Base-by-base conservation (phyloP, 1,139 yeast species). In the Debaryomyces psychrophilus region DNA sequence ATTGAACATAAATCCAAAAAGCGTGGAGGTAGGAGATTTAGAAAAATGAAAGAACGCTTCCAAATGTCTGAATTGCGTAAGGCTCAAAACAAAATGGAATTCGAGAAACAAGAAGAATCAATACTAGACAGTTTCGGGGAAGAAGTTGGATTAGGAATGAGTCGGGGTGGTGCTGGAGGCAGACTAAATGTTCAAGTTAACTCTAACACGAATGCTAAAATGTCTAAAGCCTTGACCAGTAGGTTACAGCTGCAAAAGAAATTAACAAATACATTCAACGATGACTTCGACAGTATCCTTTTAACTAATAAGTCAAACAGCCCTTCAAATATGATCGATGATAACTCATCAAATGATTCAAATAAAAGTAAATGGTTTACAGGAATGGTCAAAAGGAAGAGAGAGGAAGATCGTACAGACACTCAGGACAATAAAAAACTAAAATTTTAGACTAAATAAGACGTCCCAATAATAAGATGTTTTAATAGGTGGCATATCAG, bases 31-130 rank as follows among this genome's bases (percentile, higher is more conserved):
- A 72, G 83, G 53, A 71, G 92, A 49, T 77, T 87, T 53, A 73
- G 96, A 43, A 90, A 90, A 64, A 79, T 83, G 71, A 89, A 87
- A 61, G 90, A 90, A 60, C 82, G 87, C 58, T 85, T 86, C 66
- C 85, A 85, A 58, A 78, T 87, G 76, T 86, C 96, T 0, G 96
- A 90, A 44, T 63, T 88, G 37, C 84, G 92, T 31, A 84, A 83
- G 56, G 87, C 96, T 2, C 96, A 90, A 56, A 90, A 92, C 61
- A 81, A 88, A 56, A 78, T 92, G 81, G 86, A 79, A 41, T 92
- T 92, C 68, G 97, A 96, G 6, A 77, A 83, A 55, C 73, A 75
- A 50, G 95, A 88, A 60, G 84, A 79, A 27, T 76, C 85, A 0
- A 71, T 78, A 3, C 73, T 75, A 50, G 90, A 85, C 54, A 73